Percentiles rank a stretch among this genome's conserved stretches.
Conservation (phyloP, 768 basidiomycete genomes). For the Piloderma croceum region DNA sequence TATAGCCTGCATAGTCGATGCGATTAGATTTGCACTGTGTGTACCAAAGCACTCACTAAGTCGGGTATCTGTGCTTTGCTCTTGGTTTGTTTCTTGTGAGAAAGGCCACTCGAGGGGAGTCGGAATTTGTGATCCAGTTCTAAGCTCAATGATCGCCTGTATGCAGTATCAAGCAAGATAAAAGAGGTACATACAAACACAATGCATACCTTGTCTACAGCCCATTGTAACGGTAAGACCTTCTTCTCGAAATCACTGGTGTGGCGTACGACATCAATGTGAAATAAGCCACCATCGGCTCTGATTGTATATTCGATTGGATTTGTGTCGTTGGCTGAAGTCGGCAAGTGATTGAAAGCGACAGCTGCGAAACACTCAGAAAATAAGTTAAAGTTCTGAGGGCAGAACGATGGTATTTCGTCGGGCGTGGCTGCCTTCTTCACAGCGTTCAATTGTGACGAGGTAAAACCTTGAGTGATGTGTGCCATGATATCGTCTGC, state of each 20-base stretch:
- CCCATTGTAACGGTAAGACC: constrained; percentile 71
- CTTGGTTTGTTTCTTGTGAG: constrained; percentile 58
- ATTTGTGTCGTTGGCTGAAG: constrained; percentile 23
- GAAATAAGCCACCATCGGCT: constrained; percentile 58
- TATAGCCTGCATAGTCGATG: constrained; percentile 46
- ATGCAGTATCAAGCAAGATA: constrained; percentile 2
- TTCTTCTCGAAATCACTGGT: constrained; percentile 63
- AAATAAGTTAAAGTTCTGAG: constrained; percentile 65
- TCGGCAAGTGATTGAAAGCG: constrained; percentile 53
- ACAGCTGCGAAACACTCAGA: constrained; percentile 70
- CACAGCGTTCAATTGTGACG: constrained; percentile 43
- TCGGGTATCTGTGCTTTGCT: constrained; percentile 50
- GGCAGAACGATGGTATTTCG: constrained; percentile 55
- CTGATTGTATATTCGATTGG: constrained; percentile 64
- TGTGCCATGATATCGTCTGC: constrained; percentile 55
- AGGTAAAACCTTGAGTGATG: constrained; percentile 48
- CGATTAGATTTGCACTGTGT: too few species aligned
- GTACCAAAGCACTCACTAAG: constrained; percentile 48
- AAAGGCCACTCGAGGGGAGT: constrained; percentile 72
- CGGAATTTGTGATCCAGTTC: constrained; percentile 48
- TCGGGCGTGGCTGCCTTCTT: constrained; percentile 40
- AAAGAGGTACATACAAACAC: neutral
- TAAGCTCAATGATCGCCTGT: constrained; percentile 68
- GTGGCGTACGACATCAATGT: constrained; percentile 62
- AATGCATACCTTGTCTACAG: constrained; percentile 63